Base-by-base conservation (phyloP, 176 grass and related monocot species). In the Bonia amplexicaulis region DNA sequence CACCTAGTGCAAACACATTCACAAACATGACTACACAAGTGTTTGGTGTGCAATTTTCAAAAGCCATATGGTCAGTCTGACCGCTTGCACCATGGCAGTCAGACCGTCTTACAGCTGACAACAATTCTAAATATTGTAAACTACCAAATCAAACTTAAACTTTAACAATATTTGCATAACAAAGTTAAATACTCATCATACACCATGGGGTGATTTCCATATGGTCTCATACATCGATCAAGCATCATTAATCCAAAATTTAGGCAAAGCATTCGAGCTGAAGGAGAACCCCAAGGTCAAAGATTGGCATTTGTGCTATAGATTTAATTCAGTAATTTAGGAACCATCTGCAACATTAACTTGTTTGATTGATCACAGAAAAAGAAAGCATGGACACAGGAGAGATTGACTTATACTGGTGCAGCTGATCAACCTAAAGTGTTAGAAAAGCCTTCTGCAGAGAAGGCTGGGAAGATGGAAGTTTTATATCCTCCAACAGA, bases 261-360 rank as follows among this genome's bases (percentile, higher is more conserved):
- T 98, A 74, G 41, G 66, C 80, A 92, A 90, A 82, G 9, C 76
- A 47, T 98, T 98, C 16, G 87, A 90, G 26, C 80, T 98, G 13
- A 94, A 86, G 87, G 96, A 98, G 35, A 98, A 95, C 65, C 93
- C 91, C 23, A 98, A 98, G 93, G 93, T 98, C 77, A 64, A 53
- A 85, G 39, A 37, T 76, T 67, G 46, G 17, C 71, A 73, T 80
- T 59, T 84, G 12, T 82, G 29, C 66, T 76, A 17, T 65, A 74
- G 45, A 46, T 39, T 51, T 62, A 31, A 71, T 73, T 59, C 33
- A 54, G 48, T 72, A 83, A 78, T 85, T 86, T 79, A 23, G 33
- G 6, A 74, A 46, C 33, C 11, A 45, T 9, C 14, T 74, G 2
- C 16, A 82, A 29, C 65, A 60, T 78, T 74, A 49, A 79, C 41